A percentile compares a stretch with the other conserved stretches of the same genome.
Conservation (phyloP, 2,329 filamentous ascomycete genomes). For the Fusarium nematophilum region DNA sequence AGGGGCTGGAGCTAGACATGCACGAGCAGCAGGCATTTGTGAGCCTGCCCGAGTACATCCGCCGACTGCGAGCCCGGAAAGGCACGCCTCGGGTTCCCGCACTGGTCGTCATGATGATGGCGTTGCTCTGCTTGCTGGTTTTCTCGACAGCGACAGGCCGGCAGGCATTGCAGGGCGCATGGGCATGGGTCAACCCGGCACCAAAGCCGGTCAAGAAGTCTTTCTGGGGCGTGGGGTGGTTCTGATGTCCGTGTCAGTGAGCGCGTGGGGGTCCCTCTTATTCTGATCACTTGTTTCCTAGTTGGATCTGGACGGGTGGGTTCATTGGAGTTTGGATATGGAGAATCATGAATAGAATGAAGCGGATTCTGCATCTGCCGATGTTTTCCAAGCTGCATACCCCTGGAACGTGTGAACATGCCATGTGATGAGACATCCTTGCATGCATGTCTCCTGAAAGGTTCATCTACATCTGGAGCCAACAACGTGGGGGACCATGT, state of each 20-base stretch:
- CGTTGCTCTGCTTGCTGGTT: slow-evolving; percentile 10
- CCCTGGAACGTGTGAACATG: not conserved
- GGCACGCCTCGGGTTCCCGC: slow-evolving; percentile 21
- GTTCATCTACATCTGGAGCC: no score
- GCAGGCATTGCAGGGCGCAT: slow-evolving; percentile 8
- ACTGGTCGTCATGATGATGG: slow-evolving; percentile 22
- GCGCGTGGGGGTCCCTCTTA: slow-evolving; percentile 10
- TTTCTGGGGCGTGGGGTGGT: not conserved
- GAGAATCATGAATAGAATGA: not conserved
- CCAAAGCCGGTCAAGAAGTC: not conserved
- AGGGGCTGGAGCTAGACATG: slow-evolving; percentile 35
- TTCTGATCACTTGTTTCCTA: slow-evolving; percentile 6
- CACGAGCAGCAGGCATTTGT: slow-evolving; percentile 37
- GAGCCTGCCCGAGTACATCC: slow-evolving; percentile 37
- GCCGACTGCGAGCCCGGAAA: slow-evolving; percentile 23
- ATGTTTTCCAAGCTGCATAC: not conserved
- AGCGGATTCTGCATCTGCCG: not conserved
- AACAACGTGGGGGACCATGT: no score
- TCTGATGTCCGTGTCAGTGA: not conserved
- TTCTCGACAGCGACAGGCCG: slow-evolving; percentile 13
- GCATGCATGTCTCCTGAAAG: no score
- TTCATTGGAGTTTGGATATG: slow-evolving; percentile 6
- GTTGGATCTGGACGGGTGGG: not conserved
- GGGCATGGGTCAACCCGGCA: not conserved
- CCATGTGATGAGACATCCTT: no score